Conservation (phyloP, 805 yeast genomes). For the Wickerhamiella siamensis region DNA sequence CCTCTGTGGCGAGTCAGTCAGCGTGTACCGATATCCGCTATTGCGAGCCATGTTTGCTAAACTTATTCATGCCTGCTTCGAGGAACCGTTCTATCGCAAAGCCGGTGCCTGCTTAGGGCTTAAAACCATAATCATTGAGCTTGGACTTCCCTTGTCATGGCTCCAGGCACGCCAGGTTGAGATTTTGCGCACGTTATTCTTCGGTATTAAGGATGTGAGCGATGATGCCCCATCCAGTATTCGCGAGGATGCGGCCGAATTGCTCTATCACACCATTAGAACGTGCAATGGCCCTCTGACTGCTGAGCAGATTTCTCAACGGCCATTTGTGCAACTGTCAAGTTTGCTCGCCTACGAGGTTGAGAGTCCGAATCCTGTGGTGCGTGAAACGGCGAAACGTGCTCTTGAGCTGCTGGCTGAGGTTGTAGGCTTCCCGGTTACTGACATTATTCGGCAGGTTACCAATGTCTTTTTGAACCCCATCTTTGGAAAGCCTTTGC, state of each 20-base stretch:
- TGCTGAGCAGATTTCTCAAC: conserved; percentile 48
- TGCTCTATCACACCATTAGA: conserved; percentile 47
- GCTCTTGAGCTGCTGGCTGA: conserved; percentile 56
- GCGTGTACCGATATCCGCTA: conserved; percentile 55
- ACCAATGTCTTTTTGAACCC: conserved; percentile 76
- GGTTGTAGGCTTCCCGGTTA: conserved; percentile 51
- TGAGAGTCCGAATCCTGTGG: conserved; percentile 73
- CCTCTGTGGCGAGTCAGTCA: conserved; percentile 53
- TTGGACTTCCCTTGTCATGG: conserved; percentile 56
- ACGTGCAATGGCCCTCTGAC: conserved; percentile 52
- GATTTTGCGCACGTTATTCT: conserved; percentile 70
- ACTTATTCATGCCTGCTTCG: conserved; percentile 83
- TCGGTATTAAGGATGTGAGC: conserved; percentile 81
- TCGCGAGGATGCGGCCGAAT: conserved; percentile 50
- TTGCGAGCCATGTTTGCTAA: conserved; percentile 63
- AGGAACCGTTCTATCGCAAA: conserved; percentile 72
- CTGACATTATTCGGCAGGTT: conserved; percentile 68
- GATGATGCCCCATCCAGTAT: conserved; percentile 75
- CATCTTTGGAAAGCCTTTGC: conserved; percentile 87
- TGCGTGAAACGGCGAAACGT: conserved; percentile 66
- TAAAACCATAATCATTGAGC: conserved; percentile 52
- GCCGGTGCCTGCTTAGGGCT: conserved; percentile 83
- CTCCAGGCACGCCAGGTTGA: conserved; percentile 69
- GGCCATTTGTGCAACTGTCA: conserved; percentile 65
- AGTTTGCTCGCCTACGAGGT: conserved; percentile 88